A percentile compares a stretch with the other conserved stretches of the same genome.
Evolutionary conservation across 106 monocot species (phyloP).

Genomic region (Acorus calamus): DNA sequence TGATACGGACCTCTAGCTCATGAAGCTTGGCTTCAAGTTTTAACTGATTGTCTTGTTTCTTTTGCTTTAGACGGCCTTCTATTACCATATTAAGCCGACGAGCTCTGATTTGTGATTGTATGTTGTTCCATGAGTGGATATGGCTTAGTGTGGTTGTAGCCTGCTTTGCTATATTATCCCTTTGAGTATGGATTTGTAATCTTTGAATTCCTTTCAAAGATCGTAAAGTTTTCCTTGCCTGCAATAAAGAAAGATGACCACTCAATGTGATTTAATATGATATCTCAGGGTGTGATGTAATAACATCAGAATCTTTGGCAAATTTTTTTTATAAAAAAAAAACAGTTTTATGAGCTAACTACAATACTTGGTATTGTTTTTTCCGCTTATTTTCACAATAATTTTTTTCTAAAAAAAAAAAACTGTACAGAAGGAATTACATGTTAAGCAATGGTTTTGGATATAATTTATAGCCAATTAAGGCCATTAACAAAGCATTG

Average conservation of each 20-base stretch:
- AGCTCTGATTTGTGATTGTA: constrained; percentile 51
- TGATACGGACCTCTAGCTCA: constrained; percentile 34
- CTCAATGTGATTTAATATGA: neutral
- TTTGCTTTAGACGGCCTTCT: constrained; percentile 54
- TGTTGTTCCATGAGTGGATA: constrained; percentile 45
- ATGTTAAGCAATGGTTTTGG: no score
- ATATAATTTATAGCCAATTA: no score
- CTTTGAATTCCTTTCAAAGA: constrained; percentile 35
- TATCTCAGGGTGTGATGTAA: no score
- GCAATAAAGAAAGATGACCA: neutral
- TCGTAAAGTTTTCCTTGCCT: constrained; percentile 48
- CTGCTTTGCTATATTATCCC: constrained; percentile 39
- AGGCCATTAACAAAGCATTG: no score
- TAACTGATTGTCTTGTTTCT: constrained; percentile 48
- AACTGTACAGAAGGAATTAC: no score
- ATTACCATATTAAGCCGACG: constrained; percentile 54
- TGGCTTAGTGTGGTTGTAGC: constrained; percentile 34
- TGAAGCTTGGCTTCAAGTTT: constrained; percentile 71
- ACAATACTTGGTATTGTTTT: no score
- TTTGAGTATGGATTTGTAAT: constrained; percentile 22
- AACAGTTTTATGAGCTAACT: no score
- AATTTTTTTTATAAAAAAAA: no score
- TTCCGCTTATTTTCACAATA: no score
- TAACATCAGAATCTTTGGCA: no score
- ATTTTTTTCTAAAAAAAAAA: no score